Evolutionary conservation across 2,329 filamentous ascomycete species (phyloP), one percentile per base, ranked within the genome.

Genomic region (Dactylellina sp.): DNA sequence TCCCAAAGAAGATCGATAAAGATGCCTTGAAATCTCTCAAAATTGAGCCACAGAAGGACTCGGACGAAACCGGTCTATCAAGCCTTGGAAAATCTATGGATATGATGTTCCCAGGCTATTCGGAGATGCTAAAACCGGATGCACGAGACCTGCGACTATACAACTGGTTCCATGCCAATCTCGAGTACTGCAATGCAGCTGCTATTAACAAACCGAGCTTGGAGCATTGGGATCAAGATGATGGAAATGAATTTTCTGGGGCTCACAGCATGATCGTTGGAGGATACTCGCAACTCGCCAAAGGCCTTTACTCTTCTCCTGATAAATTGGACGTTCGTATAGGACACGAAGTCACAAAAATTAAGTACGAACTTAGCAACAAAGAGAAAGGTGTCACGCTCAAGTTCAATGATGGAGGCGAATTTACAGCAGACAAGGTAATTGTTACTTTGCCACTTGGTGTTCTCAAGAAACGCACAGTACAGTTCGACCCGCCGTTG

Each of bases 91-190:
- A 90, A n/a, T 91, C 96, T 1, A 91, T 98, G 83, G 92, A 99
- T 79, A 89, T 93, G 76, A 92, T 93, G n/a, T 89, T 99, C 72
- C 86, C 86, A 16, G 93, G 98, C 80, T 99, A 97, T 80, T 89
- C 91, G 78, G 85, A 86, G 32, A 86, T 99, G 53, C 86, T 98
- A 25, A 89, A 96, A 70, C 83, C 99, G 59, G 91, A 89, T 12
- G 87, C 93, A 0, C 91, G 92, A 79, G 95, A 99, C 79, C 89
- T 96, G 81, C 88, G 95, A 49, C 84, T 99, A 14, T 86, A 98
- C 79, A 99, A 97, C 79, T 99, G 95, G 95, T 96, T 99, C 81
- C 91, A 97, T 80, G 96, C 96, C 76, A 99, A 99, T 79, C 85
- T 99, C 12, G 95, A 99, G 81, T 99, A 99, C 80, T 96, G 94